Percentiles rank a stretch among this genome's conserved stretches.
These are phyloP conservation scores for Extremus antarcticus DNA, from an alignment of 495 filamentous ascomycete species.

Conservation along the genomic window DNA sequence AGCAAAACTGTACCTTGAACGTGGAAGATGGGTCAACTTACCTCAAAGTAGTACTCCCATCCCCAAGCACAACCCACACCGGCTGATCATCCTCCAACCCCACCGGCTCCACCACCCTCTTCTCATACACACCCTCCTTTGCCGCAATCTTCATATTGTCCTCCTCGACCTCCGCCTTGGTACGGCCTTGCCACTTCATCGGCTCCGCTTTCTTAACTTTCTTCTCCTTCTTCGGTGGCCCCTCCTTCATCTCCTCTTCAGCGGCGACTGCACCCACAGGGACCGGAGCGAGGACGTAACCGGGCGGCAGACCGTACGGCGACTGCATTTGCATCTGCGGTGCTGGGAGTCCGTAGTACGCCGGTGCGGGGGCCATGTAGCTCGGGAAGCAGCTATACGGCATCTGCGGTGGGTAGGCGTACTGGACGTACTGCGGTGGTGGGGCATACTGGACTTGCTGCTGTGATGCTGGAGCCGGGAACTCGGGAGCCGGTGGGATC, in stretches of 20 bases:
- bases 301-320: neutral
- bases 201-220: neutral
- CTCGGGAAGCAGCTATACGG: neutral
- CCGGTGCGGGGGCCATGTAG: neutral
- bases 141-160: constrained; percentile 28
- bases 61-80: constrained; percentile 27
- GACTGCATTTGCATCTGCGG: neutral
- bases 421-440: neutral
- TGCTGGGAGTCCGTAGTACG: constrained; percentile 11
- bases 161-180: constrained; percentile 24
- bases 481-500: neutral
- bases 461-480: neutral
- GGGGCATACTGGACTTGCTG: constrained; percentile 1
- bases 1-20: neutral
- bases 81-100: constrained; percentile 25
- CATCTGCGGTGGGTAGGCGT: neutral
- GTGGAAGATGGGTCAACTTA: neutral
- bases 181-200: constrained; percentile 21
- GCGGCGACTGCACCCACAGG: neutral
- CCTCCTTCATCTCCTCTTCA: neutral
- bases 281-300: neutral
- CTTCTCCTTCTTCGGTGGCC: neutral
- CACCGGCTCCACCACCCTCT: constrained; percentile 22
- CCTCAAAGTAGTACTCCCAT: constrained; percentile 25
- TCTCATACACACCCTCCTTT: constrained; percentile 23